Conservation (phyloP, 2,329 filamentous ascomycete species). For the Colletotrichum chrysophilum region DNA sequence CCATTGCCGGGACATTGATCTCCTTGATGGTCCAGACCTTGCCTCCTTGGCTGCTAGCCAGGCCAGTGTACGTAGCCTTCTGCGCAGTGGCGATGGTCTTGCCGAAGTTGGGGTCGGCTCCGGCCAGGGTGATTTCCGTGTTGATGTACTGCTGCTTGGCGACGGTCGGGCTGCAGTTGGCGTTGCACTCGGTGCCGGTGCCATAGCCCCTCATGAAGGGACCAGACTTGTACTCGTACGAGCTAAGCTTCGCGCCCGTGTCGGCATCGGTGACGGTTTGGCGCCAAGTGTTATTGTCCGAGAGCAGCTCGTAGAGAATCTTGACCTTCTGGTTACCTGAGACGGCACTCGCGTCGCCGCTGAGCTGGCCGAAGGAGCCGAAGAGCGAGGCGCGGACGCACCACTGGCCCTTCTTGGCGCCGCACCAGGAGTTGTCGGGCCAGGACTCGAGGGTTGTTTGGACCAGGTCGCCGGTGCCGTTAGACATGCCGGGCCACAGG, state of each 20-base stretch:
- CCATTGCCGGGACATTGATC: not conserved
- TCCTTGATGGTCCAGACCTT: slow-evolving; percentile 8
- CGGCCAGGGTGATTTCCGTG: not conserved
- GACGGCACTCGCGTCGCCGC: not conserved
- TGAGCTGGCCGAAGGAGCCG: slow-evolving; percentile 42
- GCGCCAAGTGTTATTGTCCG: slow-evolving; percentile 26
- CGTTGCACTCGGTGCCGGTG: slow-evolving; percentile 44
- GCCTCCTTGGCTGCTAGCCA: not conserved
- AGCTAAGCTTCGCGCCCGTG: slow-evolving; percentile 36
- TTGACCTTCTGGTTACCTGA: not conserved
- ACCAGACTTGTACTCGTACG: slow-evolving; percentile 36
- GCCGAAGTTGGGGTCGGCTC: not conserved
- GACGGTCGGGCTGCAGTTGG: slow-evolving; percentile 39
- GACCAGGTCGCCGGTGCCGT: slow-evolving; percentile 46
- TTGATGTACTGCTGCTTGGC: slow-evolving; percentile 36
- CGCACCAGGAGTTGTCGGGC: slow-evolving; percentile 45
- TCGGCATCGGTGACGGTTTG: slow-evolving; percentile 38
- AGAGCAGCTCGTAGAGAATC: slow-evolving; percentile 25
- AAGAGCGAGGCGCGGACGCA: slow-evolving; percentile 37
- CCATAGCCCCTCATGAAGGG: slow-evolving; percentile 42
- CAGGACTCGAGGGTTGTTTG: slow-evolving; percentile 47
- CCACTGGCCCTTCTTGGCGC: slow-evolving; percentile 39
- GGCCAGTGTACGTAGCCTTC: not conserved
- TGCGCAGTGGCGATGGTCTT: not conserved
- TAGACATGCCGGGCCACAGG: slow-evolving; percentile 50